Evolutionary conservation across 208 protist genomes (phyloP).

Genomic region (Histomonas meleagridis): DNA sequence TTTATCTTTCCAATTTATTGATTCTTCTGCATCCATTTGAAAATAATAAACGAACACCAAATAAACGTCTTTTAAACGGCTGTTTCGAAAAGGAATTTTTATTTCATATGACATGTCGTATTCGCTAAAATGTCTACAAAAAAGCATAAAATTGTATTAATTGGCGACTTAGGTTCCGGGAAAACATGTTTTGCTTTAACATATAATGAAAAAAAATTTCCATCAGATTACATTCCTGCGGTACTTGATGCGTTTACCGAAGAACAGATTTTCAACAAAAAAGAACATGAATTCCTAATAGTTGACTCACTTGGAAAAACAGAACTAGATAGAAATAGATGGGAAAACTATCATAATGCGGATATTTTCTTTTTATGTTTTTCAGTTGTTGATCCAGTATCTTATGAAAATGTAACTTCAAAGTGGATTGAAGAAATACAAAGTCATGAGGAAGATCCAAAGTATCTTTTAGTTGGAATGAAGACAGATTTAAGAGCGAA

Average conservation of each 20-base stretch:
- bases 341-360: not conserved
- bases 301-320: not conserved
- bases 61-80: too few species aligned
- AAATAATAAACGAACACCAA: too few species aligned
- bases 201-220: too few species aligned
- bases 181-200: not conserved
- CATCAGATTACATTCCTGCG: too few species aligned
- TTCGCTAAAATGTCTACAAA: too few species aligned
- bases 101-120: too few species aligned
- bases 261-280: too few species aligned
- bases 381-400: not conserved
- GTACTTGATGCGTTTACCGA: too few species aligned
- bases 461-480: conserved; percentile 70
- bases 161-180: not conserved
- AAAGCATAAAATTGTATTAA: not conserved
- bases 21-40: too few species aligned
- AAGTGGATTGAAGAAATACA: not conserved
- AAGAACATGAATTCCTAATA: not conserved
- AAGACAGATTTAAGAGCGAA: conserved; percentile 65
- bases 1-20: too few species aligned
- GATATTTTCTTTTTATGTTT: not conserved
- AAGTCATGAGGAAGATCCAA: not conserved
- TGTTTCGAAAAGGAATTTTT: too few species aligned
- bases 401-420: not conserved
- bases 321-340: not conserved